A percentile compares a stretch with the other conserved stretches of the same genome.
Conservation (phyloP, 2,329 filamentous ascomycete genomes). For the Cladophialophora immunda region DNA sequence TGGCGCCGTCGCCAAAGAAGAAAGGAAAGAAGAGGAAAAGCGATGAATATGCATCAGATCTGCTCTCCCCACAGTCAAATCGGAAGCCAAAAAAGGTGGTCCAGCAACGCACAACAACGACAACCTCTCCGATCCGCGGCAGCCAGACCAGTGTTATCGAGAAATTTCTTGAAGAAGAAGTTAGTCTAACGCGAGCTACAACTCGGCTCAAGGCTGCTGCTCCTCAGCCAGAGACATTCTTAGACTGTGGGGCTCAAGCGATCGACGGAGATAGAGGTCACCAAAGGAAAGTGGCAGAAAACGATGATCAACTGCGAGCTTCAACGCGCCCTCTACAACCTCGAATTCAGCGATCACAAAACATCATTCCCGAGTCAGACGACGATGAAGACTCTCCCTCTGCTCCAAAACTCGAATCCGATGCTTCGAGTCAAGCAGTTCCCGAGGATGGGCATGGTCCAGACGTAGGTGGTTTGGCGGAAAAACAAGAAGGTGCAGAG, state of each 20-base stretch:
- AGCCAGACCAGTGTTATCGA: slow-evolving; percentile 13
- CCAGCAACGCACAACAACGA: slow-evolving; percentile 6
- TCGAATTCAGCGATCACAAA: slow-evolving; percentile 1
- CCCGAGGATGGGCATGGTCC: neutral
- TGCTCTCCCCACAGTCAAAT: slow-evolving; percentile 26
- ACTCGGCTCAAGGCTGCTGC: neutral
- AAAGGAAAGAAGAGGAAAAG: slow-evolving; percentile 60
- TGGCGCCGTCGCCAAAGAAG: slow-evolving; percentile 46
- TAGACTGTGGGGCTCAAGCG: slow-evolving; percentile 7
- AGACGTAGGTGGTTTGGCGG: neutral
- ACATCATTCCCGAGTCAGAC: slow-evolving; percentile 34
- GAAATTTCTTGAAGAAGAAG: neutral
- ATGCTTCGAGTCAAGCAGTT: neutral
- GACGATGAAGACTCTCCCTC: slow-evolving; percentile 22
- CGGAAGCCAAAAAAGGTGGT: slow-evolving; percentile 23
- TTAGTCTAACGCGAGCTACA: slow-evolving; percentile 13
- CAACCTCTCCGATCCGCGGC: slow-evolving; percentile 7
- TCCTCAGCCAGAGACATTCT: neutral
- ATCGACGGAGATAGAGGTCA: neutral
- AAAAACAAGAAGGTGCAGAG: neutral
- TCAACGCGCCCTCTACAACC: slow-evolving; percentile 2
- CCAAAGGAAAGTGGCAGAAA: neutral
- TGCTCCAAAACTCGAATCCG: slow-evolving; percentile 6
- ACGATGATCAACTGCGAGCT: neutral
- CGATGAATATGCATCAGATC: slow-evolving; percentile 50